Conservation (phyloP, 2,329 filamentous ascomycete genomes). For the Delphinella strobiligena region DNA sequence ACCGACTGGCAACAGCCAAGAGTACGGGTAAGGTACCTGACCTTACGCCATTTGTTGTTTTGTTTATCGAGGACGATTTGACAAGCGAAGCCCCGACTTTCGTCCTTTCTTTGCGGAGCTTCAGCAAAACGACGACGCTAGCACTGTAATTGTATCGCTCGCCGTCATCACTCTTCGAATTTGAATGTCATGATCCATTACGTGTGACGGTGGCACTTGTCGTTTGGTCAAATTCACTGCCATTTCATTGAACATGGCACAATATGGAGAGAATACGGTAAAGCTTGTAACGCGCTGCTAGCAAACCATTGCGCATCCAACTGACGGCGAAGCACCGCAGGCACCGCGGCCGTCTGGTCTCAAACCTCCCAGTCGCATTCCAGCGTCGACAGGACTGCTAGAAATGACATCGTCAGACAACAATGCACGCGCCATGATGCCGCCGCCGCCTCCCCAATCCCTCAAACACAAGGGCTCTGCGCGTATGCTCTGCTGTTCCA, state of each 20-base stretch:
- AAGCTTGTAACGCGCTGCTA: neutral
- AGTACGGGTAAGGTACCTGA: too few relatives aligned
- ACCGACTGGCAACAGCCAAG: too few relatives aligned
- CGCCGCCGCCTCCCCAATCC: slow-evolving; percentile 32
- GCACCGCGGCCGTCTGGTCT: slow-evolving; percentile 18
- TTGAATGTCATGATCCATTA: too few relatives aligned
- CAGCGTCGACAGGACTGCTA: slow-evolving; percentile 25
- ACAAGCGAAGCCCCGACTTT: neutral
- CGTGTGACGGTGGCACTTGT: too few relatives aligned
- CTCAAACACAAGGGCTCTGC: slow-evolving; percentile 41
- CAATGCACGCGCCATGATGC: slow-evolving; percentile 36
- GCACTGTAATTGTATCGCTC: neutral
- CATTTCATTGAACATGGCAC: neutral
- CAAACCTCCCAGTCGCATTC: slow-evolving; percentile 22
- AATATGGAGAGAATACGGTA: neutral
- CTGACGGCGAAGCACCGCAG: too few relatives aligned
- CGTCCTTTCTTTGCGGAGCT: too few relatives aligned
- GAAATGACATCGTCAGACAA: slow-evolving; percentile 41
- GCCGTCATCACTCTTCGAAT: too few relatives aligned
- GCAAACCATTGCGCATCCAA: too few relatives aligned
- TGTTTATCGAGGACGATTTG: neutral
- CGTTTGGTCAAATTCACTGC: too few relatives aligned
- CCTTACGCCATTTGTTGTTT: too few relatives aligned
- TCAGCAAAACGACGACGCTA: neutral
- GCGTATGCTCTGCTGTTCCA: slow-evolving; percentile 22